Evolutionary conservation across 257 asterid genomes (phyloP).

Genomic region (Henckelia pumila): DNA sequence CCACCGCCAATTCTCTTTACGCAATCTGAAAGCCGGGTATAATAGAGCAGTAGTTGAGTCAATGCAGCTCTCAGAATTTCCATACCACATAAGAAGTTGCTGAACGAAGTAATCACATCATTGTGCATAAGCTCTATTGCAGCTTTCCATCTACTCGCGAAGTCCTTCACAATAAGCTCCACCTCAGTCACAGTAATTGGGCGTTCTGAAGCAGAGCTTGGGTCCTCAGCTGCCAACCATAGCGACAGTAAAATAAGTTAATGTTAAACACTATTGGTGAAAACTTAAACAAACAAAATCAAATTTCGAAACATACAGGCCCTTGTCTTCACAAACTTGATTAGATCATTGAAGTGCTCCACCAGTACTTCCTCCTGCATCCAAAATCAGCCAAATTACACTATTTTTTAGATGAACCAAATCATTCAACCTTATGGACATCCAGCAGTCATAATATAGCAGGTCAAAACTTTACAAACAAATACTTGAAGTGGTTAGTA

Average conservation of each 20-base stretch:
- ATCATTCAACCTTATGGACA: background rate
- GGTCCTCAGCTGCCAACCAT: constrained; percentile 68
- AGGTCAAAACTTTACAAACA: background rate
- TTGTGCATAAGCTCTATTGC: constrained; percentile 98
- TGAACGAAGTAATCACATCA: constrained; percentile 85
- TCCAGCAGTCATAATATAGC: background rate
- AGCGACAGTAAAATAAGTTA: constrained; percentile 18
- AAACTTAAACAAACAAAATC: background rate
- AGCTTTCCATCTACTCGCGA: constrained; percentile 87
- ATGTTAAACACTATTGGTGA: background rate
- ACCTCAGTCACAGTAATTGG: constrained; percentile 68
- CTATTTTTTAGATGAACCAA: background rate
- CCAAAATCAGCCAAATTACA: constrained; percentile 14
- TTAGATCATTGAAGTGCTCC: constrained; percentile 85
- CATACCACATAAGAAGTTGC: constrained; percentile 95
- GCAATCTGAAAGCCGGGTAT: constrained; percentile 92
- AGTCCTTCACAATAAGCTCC: constrained; percentile 90
- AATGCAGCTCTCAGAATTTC: constrained; percentile 93
- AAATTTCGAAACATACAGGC: constrained; percentile 52
- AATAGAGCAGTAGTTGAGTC: constrained; percentile 87
- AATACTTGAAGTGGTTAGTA: constrained; percentile 7
- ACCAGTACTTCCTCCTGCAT: constrained; percentile 85
- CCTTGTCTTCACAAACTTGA: constrained; percentile 89
- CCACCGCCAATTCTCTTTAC: constrained; percentile 77
- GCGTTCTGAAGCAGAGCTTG: constrained; percentile 56